A percentile compares a stretch with the other conserved stretches of the same genome.
These are phyloP conservation scores for Trichopus zeylanicus DNA, from an alignment of 116 monocot species.

Conservation along the genomic window DNA sequence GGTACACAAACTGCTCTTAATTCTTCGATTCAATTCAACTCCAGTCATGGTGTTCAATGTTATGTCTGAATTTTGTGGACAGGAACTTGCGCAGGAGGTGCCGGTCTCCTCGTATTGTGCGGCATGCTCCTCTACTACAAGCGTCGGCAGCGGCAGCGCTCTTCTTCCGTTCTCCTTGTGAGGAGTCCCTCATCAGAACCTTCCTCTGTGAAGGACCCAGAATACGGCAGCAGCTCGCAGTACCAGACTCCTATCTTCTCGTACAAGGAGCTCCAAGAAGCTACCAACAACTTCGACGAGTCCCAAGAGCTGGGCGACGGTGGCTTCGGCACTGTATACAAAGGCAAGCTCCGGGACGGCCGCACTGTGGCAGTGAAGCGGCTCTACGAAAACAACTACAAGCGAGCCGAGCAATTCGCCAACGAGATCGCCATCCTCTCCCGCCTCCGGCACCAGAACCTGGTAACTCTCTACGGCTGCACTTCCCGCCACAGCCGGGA, in stretches of 20 bases:
- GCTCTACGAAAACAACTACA: slow-evolving; percentile 58
- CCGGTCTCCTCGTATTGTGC: background rate
- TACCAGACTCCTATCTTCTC: slow-evolving; percentile 6
- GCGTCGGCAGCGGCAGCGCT: background rate
- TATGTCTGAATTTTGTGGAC: background rate
- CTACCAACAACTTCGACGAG: slow-evolving; percentile 3
- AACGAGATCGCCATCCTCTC: slow-evolving; percentile 64
- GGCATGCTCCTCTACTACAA: background rate
- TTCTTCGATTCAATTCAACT: background rate
- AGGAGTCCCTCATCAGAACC: background rate
- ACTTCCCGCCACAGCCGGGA: slow-evolving; percentile 42
- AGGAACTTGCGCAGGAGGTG: background rate
- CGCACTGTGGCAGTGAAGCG: slow-evolving; percentile 65
- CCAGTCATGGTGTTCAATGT: background rate
- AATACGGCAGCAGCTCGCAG: background rate
- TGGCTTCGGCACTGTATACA: slow-evolving; percentile 17
- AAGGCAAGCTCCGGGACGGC: slow-evolving; percentile 51
- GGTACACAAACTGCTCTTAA: background rate
- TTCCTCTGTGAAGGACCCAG: slow-evolving; percentile 3
- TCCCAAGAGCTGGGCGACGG: slow-evolving; percentile 10
- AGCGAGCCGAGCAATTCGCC: slow-evolving; percentile 58
- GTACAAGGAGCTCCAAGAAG: slow-evolving; percentile 10
- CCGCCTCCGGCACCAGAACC: slow-evolving; percentile 60
- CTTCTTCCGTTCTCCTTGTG: background rate
- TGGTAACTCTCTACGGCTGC: slow-evolving; percentile 66